phyloP scores from a whole-genome alignment of 108 stramenopile species.

The Seminavis robusta region DNA sequence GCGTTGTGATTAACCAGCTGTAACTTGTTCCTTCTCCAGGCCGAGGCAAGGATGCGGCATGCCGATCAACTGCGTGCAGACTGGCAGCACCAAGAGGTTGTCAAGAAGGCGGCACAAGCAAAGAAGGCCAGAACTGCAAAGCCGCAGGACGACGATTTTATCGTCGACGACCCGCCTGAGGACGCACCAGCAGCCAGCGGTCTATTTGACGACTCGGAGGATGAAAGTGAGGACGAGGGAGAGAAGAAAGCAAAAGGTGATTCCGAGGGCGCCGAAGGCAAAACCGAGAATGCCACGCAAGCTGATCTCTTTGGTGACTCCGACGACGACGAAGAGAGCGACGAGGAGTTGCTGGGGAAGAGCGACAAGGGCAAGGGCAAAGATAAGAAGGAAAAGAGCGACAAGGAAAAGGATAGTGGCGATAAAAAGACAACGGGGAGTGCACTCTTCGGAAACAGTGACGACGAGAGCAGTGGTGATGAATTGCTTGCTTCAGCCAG shows the following conservation, averaged over 20 bases:
- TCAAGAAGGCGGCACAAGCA: conserved; percentile 36
- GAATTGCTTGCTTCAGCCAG: too few relatives aligned
- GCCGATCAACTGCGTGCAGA: conserved; percentile 54
- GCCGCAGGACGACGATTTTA: conserved; percentile 33
- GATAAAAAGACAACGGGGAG: too few relatives aligned
- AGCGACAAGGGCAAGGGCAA: conserved; percentile 9
- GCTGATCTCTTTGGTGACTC: conserved; percentile 74
- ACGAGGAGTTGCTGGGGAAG: conserved; percentile 29
- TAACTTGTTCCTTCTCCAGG: conserved; percentile 16
- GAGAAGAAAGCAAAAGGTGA: conserved; percentile 5
- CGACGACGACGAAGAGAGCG: conserved; percentile 47
- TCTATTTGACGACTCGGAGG: conserved; percentile 66
- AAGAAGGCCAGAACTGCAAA: conserved; percentile 40
- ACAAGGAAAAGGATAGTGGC: neutral
- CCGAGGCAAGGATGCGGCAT: conserved; percentile 59
- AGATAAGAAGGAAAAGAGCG: too few relatives aligned
- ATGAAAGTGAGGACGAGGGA: conserved; percentile 16
- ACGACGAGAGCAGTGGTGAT: too few relatives aligned
- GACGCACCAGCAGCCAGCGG: conserved; percentile 26
- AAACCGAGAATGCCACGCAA: conserved; percentile 39
- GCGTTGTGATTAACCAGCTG: too few relatives aligned
- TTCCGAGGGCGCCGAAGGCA: conserved; percentile 7
- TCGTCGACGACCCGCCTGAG: conserved; percentile 35
- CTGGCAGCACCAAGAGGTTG: conserved; percentile 64
- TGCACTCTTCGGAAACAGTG: too few relatives aligned